These are phyloP conservation scores for Puccinia novopanici DNA, from an alignment of 1,284 basidiomycete genomes.

Conservation along the genomic window DNA sequence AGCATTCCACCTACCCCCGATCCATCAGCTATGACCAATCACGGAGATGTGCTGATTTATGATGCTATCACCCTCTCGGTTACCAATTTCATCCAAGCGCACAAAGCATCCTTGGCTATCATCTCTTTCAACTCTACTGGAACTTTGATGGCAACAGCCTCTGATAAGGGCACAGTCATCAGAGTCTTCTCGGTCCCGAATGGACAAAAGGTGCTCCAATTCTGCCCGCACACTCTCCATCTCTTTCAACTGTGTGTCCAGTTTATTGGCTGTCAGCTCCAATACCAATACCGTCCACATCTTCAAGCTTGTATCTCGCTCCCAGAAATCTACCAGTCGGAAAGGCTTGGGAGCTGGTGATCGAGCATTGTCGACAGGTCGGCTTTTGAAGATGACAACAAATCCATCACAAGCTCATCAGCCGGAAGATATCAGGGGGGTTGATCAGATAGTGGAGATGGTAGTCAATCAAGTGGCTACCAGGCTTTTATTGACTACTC, in stretches of 20 bases:
- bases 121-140: slow-evolving; percentile 84
- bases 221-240: slow-evolving; percentile 85
- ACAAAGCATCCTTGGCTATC: slow-evolving; percentile 88
- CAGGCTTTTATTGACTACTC: slow-evolving; percentile 60
- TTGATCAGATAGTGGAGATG: slow-evolving; percentile 48
- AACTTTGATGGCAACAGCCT: slow-evolving; percentile 87
- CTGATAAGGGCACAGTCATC: slow-evolving; percentile 95
- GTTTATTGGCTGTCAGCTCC: slow-evolving; percentile 81
- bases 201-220: slow-evolving; percentile 91
- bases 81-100: slow-evolving; percentile 93
- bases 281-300: slow-evolving; percentile 97
- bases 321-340: slow-evolving; percentile 31
- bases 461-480: slow-evolving; percentile 55
- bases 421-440: slow-evolving; percentile 53
- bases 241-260: slow-evolving; percentile 83
- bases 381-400: slow-evolving; percentile 30
- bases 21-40: slow-evolving; percentile 20
- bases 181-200: slow-evolving; percentile 88
- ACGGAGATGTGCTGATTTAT: slow-evolving; percentile 64
- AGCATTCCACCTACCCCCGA: slow-evolving; percentile 56
- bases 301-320: slow-evolving; percentile 69
- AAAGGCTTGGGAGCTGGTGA: slow-evolving; percentile 19
- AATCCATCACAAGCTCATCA: slow-evolving; percentile 50
- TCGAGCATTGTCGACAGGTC: slow-evolving; percentile 40
- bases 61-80: slow-evolving; percentile 87